Evolutionary conservation across 2,329 filamentous ascomycete species (phyloP).

Genomic region (Bipolaris bicolor): DNA sequence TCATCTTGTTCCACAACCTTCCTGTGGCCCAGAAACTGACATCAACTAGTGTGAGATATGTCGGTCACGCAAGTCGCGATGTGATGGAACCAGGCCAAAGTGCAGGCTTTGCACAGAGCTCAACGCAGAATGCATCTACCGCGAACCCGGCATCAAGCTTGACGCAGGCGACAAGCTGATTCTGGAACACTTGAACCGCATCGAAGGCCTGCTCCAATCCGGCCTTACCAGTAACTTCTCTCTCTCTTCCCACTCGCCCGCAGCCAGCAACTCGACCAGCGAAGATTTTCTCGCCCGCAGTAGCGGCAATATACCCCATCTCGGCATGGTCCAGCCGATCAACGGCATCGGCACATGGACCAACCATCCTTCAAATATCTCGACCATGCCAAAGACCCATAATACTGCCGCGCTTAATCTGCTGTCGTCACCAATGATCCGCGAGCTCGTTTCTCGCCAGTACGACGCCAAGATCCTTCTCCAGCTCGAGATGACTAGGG

Average conservation of each 20-base stretch:
- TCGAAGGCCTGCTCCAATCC: constrained; percentile 79
- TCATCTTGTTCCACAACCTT: background rate
- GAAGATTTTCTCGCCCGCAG: constrained; percentile 51
- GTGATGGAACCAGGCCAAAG: constrained; percentile 79
- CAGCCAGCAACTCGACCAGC: constrained; percentile 53
- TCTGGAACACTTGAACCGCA: constrained; percentile 75
- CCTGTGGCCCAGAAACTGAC: constrained; percentile 28
- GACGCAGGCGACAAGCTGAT: constrained; percentile 88
- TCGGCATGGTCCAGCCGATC: constrained; percentile 49
- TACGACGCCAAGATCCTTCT: constrained; percentile 83
- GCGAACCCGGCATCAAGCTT: constrained; percentile 84
- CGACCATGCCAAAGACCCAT: constrained; percentile 84
- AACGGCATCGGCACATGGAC: constrained; percentile 75
- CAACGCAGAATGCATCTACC: constrained; percentile 81
- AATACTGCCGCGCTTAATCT: constrained; percentile 81
- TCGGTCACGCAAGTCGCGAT: constrained; percentile 78
- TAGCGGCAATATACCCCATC: constrained; percentile 44
- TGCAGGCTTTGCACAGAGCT: constrained; percentile 84
- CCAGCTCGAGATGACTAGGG: constrained; percentile 79
- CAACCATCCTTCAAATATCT: constrained; percentile 69
- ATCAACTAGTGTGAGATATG: constrained; percentile 75
- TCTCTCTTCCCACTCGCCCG: constrained; percentile 62
- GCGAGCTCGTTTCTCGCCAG: constrained; percentile 75
- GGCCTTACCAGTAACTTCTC: constrained; percentile 64
- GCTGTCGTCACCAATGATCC: constrained; percentile 80